These are phyloP conservation scores for Candida glucosophila DNA, from an alignment of 1,139 yeast genomes.

Conservation along the genomic window DNA sequence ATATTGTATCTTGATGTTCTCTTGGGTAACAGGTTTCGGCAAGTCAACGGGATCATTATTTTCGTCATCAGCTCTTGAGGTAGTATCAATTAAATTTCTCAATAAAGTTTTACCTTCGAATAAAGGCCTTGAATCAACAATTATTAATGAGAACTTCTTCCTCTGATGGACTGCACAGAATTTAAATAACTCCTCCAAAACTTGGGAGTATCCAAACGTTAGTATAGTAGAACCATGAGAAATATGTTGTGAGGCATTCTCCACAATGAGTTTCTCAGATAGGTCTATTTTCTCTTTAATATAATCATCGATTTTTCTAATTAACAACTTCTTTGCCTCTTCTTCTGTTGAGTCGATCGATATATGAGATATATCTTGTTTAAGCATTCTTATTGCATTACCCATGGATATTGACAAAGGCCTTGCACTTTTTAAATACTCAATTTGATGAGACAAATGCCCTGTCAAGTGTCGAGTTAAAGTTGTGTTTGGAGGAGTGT, in stretches of 20 bases:
- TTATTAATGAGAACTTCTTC: conserved; percentile 69
- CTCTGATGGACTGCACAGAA: conserved; percentile 55
- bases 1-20: conserved; percentile 39
- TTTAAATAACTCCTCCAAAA: conserved; percentile 66
- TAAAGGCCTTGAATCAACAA: conserved; percentile 92
- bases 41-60: conserved; percentile 17
- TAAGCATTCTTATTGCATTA: conserved; percentile 93
- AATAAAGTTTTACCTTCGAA: conserved; percentile 87
- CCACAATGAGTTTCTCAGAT: conserved; percentile 77
- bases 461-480: conserved; percentile 83
- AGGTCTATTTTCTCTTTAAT: conserved; percentile 79
- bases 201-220: conserved; percentile 85
- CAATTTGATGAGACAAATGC: conserved; percentile 90
- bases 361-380: conserved; percentile 80
- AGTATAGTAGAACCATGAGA: conserved; percentile 70
- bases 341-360: conserved; percentile 65
- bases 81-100: conserved; percentile 30
- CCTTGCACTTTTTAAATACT: conserved; percentile 81
- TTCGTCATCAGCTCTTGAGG: conserved; percentile 22
- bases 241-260: conserved; percentile 72
- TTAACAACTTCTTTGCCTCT: conserved; percentile 61
- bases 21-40: conserved; percentile 24
- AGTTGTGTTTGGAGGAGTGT: conserved; percentile 80
- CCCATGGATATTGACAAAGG: conserved; percentile 96
- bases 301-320: conserved; percentile 67